Conservation (phyloP, 805 yeast genomes). For the Kluyveromyces starmeri region DNA sequence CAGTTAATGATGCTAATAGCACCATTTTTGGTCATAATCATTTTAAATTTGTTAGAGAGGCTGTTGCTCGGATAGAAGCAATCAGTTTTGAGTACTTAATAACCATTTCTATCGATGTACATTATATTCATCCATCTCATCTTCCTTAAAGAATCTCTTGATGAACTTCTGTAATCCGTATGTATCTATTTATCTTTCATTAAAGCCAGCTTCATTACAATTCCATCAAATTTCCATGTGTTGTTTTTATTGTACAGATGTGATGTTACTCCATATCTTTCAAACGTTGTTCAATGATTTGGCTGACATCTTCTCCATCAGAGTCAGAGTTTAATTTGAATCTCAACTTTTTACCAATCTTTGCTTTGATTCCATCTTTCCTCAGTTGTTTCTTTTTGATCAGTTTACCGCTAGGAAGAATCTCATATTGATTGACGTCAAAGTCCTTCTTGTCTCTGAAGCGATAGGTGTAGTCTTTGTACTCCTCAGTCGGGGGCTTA, state of each 20-base stretch:
- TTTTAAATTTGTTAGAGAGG: constrained; percentile 26
- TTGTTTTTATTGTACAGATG: not conserved
- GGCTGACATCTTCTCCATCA: constrained; percentile 38
- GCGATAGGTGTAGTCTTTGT: not conserved
- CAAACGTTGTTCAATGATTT: constrained; percentile 44
- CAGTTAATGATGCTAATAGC: constrained; percentile 24
- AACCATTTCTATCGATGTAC: constrained; percentile 1
- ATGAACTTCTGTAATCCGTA: too few species aligned
- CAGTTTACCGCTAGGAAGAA: constrained; percentile 67
- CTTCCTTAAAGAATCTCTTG: too few species aligned
- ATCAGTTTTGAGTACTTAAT: not conserved
- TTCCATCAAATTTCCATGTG: not conserved
- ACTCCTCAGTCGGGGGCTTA: not conserved
- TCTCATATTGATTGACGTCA: constrained; percentile 36
- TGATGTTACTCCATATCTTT: constrained; percentile 31
- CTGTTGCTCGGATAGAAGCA: constrained; percentile 19
- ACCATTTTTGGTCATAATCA: constrained; percentile 24
- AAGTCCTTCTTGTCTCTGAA: constrained; percentile 5
- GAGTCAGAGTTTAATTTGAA: constrained; percentile 22
- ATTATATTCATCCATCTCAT: too few species aligned
- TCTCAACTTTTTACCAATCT: constrained; percentile 30
- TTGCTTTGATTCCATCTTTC: constrained; percentile 11
- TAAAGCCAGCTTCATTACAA: not conserved
- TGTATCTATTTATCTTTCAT: too few species aligned
- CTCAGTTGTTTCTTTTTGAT: constrained; percentile 31